phyloP scores from a whole-genome alignment of 305 asterid species.

The Rubia peregrina region DNA sequence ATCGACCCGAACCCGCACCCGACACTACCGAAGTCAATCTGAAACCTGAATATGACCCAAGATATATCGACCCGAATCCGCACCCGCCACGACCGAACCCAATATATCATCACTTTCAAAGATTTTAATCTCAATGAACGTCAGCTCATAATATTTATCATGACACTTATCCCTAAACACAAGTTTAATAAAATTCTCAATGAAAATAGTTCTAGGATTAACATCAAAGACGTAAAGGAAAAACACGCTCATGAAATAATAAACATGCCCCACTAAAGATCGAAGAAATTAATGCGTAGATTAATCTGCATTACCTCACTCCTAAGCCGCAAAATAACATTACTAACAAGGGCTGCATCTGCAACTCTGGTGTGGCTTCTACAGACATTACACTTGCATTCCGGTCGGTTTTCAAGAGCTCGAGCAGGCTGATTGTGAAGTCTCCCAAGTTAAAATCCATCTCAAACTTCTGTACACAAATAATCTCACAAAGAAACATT shows the following conservation, averaged over 20 bases:
- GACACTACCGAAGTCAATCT: too few species aligned
- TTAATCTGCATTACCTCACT: constrained; percentile 36
- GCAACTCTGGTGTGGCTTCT: constrained; percentile 35
- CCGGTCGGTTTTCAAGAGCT: constrained; percentile 37
- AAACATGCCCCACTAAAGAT: background rate
- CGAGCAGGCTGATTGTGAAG: constrained; percentile 30
- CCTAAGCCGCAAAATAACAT: constrained; percentile 33
- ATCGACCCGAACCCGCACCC: too few species aligned
- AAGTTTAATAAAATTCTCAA: background rate
- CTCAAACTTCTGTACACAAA: too few species aligned
- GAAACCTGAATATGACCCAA: too few species aligned
- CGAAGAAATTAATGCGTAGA: background rate
- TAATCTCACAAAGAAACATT: too few species aligned
- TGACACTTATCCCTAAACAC: background rate
- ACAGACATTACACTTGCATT: constrained; percentile 31
- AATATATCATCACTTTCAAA: background rate
- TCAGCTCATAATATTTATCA: background rate
- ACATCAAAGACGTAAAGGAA: background rate
- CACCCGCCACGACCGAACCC: too few species aligned
- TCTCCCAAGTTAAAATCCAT: constrained; percentile 34
- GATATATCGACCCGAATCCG: too few species aligned
- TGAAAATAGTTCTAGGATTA: background rate
- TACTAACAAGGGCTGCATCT: constrained; percentile 24
- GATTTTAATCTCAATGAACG: background rate
- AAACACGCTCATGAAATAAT: background rate